A percentile compares a stretch with the other conserved stretches of the same genome.
These are phyloP conservation scores for Aspergillus pseudoviridinutans DNA, from an alignment of 2,329 filamentous ascomycete genomes.

Conservation along the genomic window DNA sequence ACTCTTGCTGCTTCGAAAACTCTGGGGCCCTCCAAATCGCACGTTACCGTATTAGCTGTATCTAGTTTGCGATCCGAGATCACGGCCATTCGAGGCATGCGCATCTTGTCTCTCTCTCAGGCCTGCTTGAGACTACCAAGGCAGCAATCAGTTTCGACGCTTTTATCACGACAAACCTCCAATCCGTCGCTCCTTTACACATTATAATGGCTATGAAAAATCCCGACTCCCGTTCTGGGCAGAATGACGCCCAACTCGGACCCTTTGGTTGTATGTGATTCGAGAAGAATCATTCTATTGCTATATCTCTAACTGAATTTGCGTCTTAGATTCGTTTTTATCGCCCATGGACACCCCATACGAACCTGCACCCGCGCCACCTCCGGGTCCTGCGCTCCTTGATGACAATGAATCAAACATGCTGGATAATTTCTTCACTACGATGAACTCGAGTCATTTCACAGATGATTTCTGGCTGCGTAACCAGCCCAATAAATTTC, in stretches of 20 bases:
- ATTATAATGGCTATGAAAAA: slow-evolving; percentile 31
- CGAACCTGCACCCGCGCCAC: slow-evolving; percentile 57
- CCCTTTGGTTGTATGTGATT: slow-evolving; percentile 64
- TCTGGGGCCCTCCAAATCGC: neutral
- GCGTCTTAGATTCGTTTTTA: slow-evolving; percentile 30
- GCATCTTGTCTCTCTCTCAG: slow-evolving; percentile 13
- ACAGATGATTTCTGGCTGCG: slow-evolving; percentile 37
- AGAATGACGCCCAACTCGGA: slow-evolving; percentile 53
- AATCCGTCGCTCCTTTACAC: neutral
- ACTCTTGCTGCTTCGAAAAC: neutral
- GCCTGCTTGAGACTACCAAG: slow-evolving; percentile 21
- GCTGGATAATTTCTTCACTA: slow-evolving; percentile 48
- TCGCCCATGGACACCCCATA: slow-evolving; percentile 32
- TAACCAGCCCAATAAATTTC: slow-evolving; percentile 25
- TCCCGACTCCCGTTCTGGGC: slow-evolving; percentile 28
- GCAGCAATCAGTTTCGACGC: slow-evolving; percentile 17
- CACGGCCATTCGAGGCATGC: slow-evolving; percentile 26
- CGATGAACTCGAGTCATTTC: slow-evolving; percentile 38
- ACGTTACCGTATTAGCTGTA: neutral
- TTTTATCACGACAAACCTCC: slow-evolving; percentile 3
- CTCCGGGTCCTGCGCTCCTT: slow-evolving; percentile 62
- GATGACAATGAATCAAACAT: slow-evolving; percentile 55
- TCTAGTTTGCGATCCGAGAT: neutral
- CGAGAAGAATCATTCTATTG: neutral
- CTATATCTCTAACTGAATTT: slow-evolving; percentile 5